Evolutionary conservation across 306 rosid genomes (phyloP).

Genomic region (Ormosia semicastrata): DNA sequence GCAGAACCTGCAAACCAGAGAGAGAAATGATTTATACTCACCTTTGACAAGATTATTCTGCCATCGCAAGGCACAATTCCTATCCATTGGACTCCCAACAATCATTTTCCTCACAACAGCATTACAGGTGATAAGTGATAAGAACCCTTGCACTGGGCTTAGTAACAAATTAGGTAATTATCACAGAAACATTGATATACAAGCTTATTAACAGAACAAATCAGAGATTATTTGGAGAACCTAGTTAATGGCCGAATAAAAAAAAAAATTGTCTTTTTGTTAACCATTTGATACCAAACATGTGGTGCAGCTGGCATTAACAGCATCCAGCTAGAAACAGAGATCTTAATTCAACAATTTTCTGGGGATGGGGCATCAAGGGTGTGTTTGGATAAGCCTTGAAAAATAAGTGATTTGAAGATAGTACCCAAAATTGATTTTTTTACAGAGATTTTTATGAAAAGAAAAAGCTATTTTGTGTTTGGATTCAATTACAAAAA

Average conservation of each 20-base stretch:
- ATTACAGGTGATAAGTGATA: neutral
- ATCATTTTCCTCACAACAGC: neutral
- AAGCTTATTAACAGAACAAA: conserved; percentile 9
- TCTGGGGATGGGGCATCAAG: neutral
- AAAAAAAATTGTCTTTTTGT: neutral
- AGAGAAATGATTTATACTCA: neutral
- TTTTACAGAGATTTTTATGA: too few relatives aligned
- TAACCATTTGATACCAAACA: neutral
- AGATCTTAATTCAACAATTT: conserved; percentile 6
- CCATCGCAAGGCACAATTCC: neutral
- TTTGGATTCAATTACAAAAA: too few relatives aligned
- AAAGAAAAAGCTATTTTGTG: too few relatives aligned
- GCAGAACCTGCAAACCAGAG: conserved; percentile 64
- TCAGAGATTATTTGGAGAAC: conserved; percentile 16
- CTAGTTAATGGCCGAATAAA: neutral
- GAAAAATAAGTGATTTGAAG: too few relatives aligned
- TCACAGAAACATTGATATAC: neutral
- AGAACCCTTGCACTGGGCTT: neutral
- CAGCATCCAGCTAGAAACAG: conserved; percentile 7
- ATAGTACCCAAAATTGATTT: too few relatives aligned
- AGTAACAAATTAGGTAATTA: neutral
- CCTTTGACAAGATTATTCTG: neutral
- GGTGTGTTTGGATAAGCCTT: too few relatives aligned
- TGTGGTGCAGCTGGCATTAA: neutral
- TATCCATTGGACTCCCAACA: neutral